phyloP scores from a whole-genome alignment of 768 basidiomycete species.

The Lanmaoa pseudosensibilis region DNA sequence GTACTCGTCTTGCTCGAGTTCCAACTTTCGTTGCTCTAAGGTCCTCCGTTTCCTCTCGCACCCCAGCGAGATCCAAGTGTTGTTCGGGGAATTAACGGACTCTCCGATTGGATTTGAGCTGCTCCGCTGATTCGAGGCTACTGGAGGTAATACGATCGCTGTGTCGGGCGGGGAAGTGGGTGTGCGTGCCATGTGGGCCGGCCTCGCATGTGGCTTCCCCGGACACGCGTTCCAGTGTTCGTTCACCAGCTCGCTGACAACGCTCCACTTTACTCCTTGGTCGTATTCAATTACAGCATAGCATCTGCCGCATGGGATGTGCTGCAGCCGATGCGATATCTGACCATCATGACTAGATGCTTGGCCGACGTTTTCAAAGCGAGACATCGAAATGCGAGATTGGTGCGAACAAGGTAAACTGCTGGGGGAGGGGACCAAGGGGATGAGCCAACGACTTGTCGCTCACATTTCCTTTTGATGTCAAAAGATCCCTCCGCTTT shows the following conservation, averaged over 20 bases:
- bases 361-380: constrained; percentile 9
- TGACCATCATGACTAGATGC: constrained; percentile 10
- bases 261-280: constrained; percentile 25
- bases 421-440: constrained; percentile 1
- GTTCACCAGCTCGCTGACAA: constrained; percentile 28
- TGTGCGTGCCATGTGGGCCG: constrained; percentile 9
- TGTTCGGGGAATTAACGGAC: neutral
- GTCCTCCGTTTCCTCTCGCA: constrained; percentile 32
- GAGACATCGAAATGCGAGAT: constrained; percentile 19
- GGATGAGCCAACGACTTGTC: constrained; percentile 5
- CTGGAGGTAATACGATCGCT: constrained; percentile 8
- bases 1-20: constrained; percentile 33
- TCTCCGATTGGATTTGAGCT: neutral
- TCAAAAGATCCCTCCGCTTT: constrained; percentile 21
- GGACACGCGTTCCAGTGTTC: constrained; percentile 31
- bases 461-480: constrained; percentile 24
- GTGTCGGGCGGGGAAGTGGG: constrained; percentile 14
- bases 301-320: constrained; percentile 31
- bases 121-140: neutral
- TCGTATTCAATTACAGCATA: constrained; percentile 27
- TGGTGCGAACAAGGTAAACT: constrained; percentile 13
- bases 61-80: constrained; percentile 14
- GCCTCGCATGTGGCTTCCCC: constrained; percentile 17
- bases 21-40: constrained; percentile 25
- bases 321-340: constrained; percentile 9